Evolutionary conservation across 768 basidiomycete species (phyloP).

Genomic region (Agaricus blazei): DNA sequence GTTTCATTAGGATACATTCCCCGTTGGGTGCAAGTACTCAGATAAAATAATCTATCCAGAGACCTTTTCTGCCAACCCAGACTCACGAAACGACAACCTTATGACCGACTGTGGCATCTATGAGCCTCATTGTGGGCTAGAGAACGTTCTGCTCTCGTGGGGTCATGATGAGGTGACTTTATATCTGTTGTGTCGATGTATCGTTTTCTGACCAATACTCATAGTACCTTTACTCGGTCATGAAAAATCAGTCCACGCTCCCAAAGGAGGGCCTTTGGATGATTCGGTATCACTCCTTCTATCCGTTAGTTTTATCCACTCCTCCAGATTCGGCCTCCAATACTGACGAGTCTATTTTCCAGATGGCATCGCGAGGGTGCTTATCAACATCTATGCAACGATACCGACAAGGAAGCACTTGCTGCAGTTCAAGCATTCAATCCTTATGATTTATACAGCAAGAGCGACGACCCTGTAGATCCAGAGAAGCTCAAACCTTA

Average conservation of each 20-base stretch:
- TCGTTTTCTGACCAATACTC: slow-evolving; percentile 8
- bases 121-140: slow-evolving; percentile 72
- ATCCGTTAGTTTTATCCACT: slow-evolving; percentile 38
- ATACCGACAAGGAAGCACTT: slow-evolving; percentile 58
- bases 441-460: slow-evolving; percentile 93
- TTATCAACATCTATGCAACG: slow-evolving; percentile 74
- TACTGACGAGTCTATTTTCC: background rate
- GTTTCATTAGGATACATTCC: slow-evolving; percentile 40
- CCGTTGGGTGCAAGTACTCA: slow-evolving; percentile 84
- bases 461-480: slow-evolving; percentile 67
- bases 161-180: slow-evolving; percentile 79
- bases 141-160: slow-evolving; percentile 86
- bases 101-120: slow-evolving; percentile 75
- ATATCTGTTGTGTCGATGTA: background rate
- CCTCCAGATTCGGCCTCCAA: background rate
- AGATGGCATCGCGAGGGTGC: slow-evolving; percentile 85
- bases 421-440: slow-evolving; percentile 84
- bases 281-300: slow-evolving; percentile 95
- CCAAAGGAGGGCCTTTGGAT: slow-evolving; percentile 82
- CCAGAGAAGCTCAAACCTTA: slow-evolving; percentile 69
- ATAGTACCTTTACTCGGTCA: slow-evolving; percentile 79
- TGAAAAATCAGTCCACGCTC: slow-evolving; percentile 77
- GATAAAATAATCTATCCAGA: slow-evolving; percentile 81
- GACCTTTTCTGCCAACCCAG: slow-evolving; percentile 69
- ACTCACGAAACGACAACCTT: slow-evolving; percentile 57